Base-by-base conservation (phyloP, 1,284 basidiomycete species). In the Tilletia indica region DNA sequence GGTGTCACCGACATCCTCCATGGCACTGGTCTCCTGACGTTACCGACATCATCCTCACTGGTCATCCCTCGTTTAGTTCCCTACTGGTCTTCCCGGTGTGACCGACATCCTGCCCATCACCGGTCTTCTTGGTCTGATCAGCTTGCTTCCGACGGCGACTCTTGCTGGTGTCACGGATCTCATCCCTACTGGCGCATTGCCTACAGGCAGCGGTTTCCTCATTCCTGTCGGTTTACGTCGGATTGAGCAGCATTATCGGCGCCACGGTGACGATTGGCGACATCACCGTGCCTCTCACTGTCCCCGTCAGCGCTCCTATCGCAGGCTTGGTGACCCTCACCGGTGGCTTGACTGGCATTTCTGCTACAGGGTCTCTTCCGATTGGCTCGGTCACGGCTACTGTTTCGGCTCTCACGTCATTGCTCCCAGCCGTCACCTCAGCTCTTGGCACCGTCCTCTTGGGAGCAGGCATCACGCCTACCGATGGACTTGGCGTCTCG, bases 171-270 rank as follows among this genome's bases (percentile, higher is more conserved):
- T 54, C 16, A 54, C 19, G 19, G n/a, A 4, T 19, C 4, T 54
- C 16, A 6, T 19, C 6, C 51, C 51, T 54, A 6, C 51, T 5
- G 51, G 51, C 16, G 25, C 25, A 5, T 54, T 54, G 51, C 51
- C 51, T 19, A 54, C 51, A 31, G 51, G 42, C 12, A 45, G 6
- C 42, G 42, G 42, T 45, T n/a, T n/a, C n/a, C n/a, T n/a, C 79
- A 94, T 12, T 45, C 42, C 5, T 45, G 6, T 45, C 42, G 5
- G 42, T 45, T 12, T 5, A 45, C 42, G 42, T 12, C 42, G 42
- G 42, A 5, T 12, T 45, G 42, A 12, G 42, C 42, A 45, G 42
- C 42, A 45, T 12, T 5, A 45, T 45, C 42, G 42, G 42, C 42
- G 42, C 42, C 12, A 5, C 42, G 12, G 42, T 45, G 42, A 45